phyloP scores from a whole-genome alignment of 1,284 basidiomycete genomes.

The Thelephora terrestris region DNA sequence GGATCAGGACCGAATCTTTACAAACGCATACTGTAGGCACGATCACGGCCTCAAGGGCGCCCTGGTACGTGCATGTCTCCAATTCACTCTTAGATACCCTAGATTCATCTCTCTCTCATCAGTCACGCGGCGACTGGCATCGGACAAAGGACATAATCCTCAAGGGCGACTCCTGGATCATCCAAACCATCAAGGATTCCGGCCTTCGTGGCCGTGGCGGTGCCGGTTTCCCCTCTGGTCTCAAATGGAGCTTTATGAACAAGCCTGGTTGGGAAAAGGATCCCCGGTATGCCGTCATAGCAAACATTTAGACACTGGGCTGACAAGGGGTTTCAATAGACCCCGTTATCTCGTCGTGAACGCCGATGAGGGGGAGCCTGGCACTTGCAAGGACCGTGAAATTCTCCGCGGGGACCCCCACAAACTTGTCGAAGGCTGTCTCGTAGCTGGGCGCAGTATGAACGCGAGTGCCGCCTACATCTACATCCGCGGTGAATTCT shows the following conservation, averaged over 20 bases:
- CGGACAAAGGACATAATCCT: conserved; percentile 91
- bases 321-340: conserved; percentile 26
- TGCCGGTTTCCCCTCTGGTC: conserved; percentile 93
- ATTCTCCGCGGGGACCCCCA: conserved; percentile 97
- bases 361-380: conserved; percentile 97
- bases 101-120: background rate
- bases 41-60: conserved; percentile 90
- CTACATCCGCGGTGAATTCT: conserved; percentile 98
- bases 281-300: conserved; percentile 44
- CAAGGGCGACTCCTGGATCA: conserved; percentile 97
- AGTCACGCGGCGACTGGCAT: conserved; percentile 97
- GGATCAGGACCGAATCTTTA: conserved; percentile 92
- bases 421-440: conserved; percentile 96
- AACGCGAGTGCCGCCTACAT: conserved; percentile 98
- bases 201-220: conserved; percentile 94
- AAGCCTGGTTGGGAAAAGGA: conserved; percentile 98
- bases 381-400: conserved; percentile 98
- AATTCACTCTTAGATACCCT: background rate
- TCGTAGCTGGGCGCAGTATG: conserved; percentile 96
- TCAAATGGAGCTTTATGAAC: conserved; percentile 99
- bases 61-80: conserved; percentile 35
- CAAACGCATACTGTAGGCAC: conserved; percentile 76
- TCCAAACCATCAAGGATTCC: conserved; percentile 92
- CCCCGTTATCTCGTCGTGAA: conserved; percentile 97
- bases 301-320: background rate